A percentile compares a stretch with the other conserved stretches of the same genome.
Evolutionary conservation across 805 yeast species (phyloP).

Genomic region (Saccharomycopsis sp.): DNA sequence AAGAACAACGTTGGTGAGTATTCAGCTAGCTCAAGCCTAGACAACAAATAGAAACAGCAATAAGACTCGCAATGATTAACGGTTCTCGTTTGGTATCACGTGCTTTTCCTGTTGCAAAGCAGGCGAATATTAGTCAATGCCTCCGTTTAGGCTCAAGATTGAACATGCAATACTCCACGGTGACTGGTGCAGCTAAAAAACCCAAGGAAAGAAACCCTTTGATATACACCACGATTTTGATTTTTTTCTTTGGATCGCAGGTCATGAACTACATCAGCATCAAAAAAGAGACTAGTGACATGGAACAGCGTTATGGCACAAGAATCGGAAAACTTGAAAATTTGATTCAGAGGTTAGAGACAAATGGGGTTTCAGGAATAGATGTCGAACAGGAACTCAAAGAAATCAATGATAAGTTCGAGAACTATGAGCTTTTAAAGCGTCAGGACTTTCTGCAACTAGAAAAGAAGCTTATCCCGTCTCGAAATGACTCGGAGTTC

Average conservation of each 20-base stretch:
- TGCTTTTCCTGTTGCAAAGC: too few species aligned
- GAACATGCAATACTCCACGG: not conserved
- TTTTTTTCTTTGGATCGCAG: conserved; percentile 41
- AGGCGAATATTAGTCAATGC: too few species aligned
- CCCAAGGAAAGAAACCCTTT: conserved; percentile 22
- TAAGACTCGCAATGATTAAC: too few species aligned
- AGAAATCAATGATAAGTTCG: conserved; percentile 22
- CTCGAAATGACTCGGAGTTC: not conserved
- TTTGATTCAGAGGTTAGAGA: conserved; percentile 32
- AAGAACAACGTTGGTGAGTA: too few species aligned
- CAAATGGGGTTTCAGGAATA: conserved; percentile 32
- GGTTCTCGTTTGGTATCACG: too few species aligned
- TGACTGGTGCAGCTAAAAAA: not conserved
- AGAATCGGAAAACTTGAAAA: conserved; percentile 34
- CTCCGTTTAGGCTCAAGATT: not conserved
- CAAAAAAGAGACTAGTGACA: conserved; percentile 34
- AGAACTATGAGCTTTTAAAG: conserved; percentile 11
- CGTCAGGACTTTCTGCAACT: conserved; percentile 14
- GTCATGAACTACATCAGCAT: conserved; percentile 39
- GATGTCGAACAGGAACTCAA: conserved; percentile 36
- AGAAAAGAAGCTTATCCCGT: conserved; percentile 7
- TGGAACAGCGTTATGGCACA: conserved; percentile 33
- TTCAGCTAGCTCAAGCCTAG: too few species aligned
- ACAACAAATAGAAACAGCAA: too few species aligned
- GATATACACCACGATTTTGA: conserved; percentile 34